These are phyloP conservation scores for Trichoderma sp. DNA, from an alignment of 2,329 filamentous ascomycete species.

Conservation along the genomic window DNA sequence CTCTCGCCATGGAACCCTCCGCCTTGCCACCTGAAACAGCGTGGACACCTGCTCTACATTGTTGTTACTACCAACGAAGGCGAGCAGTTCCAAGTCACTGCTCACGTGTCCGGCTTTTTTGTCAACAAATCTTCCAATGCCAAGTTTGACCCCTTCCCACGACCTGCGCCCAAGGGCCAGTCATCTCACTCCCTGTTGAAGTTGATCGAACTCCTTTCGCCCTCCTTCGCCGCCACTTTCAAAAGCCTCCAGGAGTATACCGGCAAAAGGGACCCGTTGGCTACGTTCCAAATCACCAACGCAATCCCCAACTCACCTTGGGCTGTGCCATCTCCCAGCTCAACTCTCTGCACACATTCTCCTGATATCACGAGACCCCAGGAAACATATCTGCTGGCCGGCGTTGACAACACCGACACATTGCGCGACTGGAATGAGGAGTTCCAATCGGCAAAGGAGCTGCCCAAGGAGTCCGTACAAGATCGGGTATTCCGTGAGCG, in stretches of 20 bases:
- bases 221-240: conserved; percentile 77
- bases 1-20: conserved; percentile 96
- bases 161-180: conserved; percentile 71
- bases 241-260: conserved; percentile 78
- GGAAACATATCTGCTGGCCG: conserved; percentile 85
- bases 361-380: conserved; percentile 85
- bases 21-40: conserved; percentile 84
- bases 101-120: conserved; percentile 91
- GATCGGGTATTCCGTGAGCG: conserved; percentile 95
- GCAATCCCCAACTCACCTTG: conserved; percentile 89
- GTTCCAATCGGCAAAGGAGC: conserved; percentile 92
- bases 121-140: conserved; percentile 94
- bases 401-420: conserved; percentile 90
- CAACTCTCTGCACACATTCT: conserved; percentile 65
- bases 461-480: conserved; percentile 90
- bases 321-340: conserved; percentile 71
- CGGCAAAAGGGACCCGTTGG: conserved; percentile 78
- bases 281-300: conserved; percentile 94
- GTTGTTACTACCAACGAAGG: conserved; percentile 87
- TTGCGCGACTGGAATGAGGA: conserved; percentile 98
- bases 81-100: conserved; percentile 90
- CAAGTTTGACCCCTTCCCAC: conserved; percentile 90
- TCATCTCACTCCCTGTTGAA: conserved; percentile 82
- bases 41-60: conserved; percentile 89
- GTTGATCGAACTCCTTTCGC: conserved; percentile 74